Base-by-base conservation (phyloP, 345 rosid genomes). In the Noccaea caerulescens region DNA sequence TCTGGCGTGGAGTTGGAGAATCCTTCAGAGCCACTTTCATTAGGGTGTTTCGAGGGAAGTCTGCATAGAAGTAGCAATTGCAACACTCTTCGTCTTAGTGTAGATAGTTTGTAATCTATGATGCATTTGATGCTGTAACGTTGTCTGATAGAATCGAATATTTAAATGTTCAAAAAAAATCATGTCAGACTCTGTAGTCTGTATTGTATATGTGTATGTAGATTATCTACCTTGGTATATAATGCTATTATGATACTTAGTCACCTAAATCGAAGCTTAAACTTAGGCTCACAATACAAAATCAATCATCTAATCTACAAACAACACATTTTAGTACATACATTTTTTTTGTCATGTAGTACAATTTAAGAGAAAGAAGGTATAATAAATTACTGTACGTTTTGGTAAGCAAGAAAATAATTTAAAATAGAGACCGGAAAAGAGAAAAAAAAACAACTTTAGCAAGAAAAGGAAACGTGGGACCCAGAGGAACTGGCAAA, bases 1-100 rank as follows among this genome's bases (percentile, higher is more conserved):
- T 80, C 7, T 88, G 97, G 98, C 63, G 65, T 39, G 65, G 38
- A 63, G 62, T 93, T 30, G 59, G 74, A 66, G 85, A 86, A 36
- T 4, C 61, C 20, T 51, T 77, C 8, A 77, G 44, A 44, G 63
- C 76, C 51, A 58, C 10, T 18, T 32, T 69, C 8, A 7, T 37
- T 3, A 69, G 50, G 38, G 75, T 33, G 18, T 25, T 63, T 33
- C 43, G 66, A 38, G 54, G 70, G 25, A 76, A 47, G 66, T 54
- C 61, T 41, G 33, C 30, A 38, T 69, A 76, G 66, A 58, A 56
- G 44, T 56, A 72, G 58, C 41, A 36, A 6, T 54, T 52, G 58
- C 34, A 60, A 38, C 13, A 39, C 33, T 20, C 30, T 18, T 45
- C 13, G 20, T 75, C 10, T 3, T 37, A 38, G 34, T 55, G 70